Percentiles rank a stretch among this genome's conserved stretches.
Evolutionary conservation across 2,329 filamentous ascomycete genomes (phyloP).

Genomic region (Fusarium pseudonygamai): DNA sequence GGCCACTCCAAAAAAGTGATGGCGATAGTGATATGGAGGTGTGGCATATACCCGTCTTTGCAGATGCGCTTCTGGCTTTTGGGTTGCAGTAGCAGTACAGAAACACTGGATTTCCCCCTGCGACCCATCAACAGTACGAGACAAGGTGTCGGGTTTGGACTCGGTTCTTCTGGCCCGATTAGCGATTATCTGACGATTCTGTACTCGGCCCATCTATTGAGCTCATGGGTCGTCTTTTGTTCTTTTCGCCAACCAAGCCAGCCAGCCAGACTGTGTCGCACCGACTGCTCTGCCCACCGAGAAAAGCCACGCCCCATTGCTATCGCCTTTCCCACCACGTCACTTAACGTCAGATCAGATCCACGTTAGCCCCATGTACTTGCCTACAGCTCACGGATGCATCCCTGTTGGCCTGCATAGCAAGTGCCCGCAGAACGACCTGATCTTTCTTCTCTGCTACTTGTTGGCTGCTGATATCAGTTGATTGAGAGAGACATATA

Average conservation of each 20-base stretch:
- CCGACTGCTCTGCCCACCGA: constrained; percentile 39
- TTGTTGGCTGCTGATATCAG: constrained; percentile 13
- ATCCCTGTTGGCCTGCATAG: constrained; percentile 37
- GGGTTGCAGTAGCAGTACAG: not conserved
- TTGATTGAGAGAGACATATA: constrained; percentile 36
- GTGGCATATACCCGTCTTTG: constrained; percentile 31
- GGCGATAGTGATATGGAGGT: constrained; percentile 13
- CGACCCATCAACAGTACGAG: constrained; percentile 1
- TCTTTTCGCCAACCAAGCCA: constrained; percentile 25
- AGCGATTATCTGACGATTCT: constrained; percentile 35
- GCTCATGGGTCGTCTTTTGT: constrained; percentile 27
- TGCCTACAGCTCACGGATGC: constrained; percentile 22
- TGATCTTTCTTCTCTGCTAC: constrained; percentile 21
- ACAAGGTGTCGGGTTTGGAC: constrained; percentile 10
- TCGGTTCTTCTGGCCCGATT: constrained; percentile 33
- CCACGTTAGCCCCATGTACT: constrained; percentile 38
- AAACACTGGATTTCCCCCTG: not conserved
- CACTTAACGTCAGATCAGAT: constrained; percentile 43
- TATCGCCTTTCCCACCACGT: constrained; percentile 42
- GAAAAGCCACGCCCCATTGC: constrained; percentile 39
- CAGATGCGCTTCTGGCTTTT: constrained; percentile 22
- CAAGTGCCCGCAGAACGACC: constrained; percentile 37
- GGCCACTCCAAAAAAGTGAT: constrained; percentile 4
- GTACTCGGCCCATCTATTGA: constrained; percentile 35
- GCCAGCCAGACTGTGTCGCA: constrained; percentile 25